Base-by-base conservation (phyloP, 176 grass and related monocot species). In the Zoysia japonica region DNA sequence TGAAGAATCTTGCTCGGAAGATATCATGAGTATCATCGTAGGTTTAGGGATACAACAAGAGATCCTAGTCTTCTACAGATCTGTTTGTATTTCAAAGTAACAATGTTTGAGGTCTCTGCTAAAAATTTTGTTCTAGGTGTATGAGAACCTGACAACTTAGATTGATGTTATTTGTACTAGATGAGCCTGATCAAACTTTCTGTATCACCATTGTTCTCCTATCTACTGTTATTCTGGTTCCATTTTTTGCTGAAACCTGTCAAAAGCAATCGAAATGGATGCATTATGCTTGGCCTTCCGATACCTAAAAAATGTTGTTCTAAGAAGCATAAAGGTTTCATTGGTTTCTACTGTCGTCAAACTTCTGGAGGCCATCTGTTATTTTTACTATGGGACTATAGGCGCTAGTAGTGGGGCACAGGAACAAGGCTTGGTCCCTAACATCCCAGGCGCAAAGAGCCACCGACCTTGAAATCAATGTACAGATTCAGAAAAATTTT, bases 1-100 rank as follows among this genome's bases (percentile, higher is more conserved):
- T 98, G 78, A 89, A 80, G 73, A 97, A 98, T 77, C 84, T 93
- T 80, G 87, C 84, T 64, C 74, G 90, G 82, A 98, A 87, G 88
- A 77, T 79, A 51, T 85, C 88, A 46, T 98, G 68, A 91, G 36
- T n/a, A 48, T 57, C 35, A 57, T 76, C 3, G 19, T 65, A 41
- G 70, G 48, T 80, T 41, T 20, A 70, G 5, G 41, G 56, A 12
- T 28, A 61, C 57, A 83, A 3, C 61, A 67, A 19, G 65, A 56
- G 40, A 4, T 16, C 65, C 14, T 11, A 11, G 4, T 69, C 20
- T 57, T 9, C 11, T 42, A 60, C 41, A 37, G n/a, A 7, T 19
- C 35, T 0, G 11, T 65, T 76, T 88, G 48, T 48, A 80, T 42
- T 48, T 56, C 68, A 43, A 63, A 17, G n/a, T 6, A 74, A 35